A percentile compares a stretch with the other conserved stretches of the same genome.
These are phyloP conservation scores for Termitomyces heimii DNA, from an alignment of 768 basidiomycete genomes.

Conservation along the genomic window DNA sequence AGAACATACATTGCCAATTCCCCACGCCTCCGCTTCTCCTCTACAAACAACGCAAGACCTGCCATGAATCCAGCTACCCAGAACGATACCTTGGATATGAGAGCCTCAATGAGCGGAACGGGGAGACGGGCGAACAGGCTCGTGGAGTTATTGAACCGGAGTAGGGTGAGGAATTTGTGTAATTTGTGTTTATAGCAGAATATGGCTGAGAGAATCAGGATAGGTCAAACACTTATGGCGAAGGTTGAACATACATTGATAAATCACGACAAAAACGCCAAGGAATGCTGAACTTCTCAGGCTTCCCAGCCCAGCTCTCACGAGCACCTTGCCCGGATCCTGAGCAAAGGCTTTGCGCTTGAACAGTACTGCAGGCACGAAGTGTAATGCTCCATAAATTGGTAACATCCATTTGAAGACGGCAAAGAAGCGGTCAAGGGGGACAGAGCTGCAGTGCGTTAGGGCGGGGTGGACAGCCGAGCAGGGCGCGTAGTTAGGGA, in stretches of 20 bases:
- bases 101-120: slow-evolving; percentile 43
- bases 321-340: slow-evolving; percentile 61
- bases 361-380: slow-evolving; percentile 83
- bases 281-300: slow-evolving; percentile 84
- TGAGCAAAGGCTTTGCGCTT: slow-evolving; percentile 60
- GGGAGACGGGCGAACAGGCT: slow-evolving; percentile 33
- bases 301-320: slow-evolving; percentile 65
- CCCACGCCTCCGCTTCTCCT: slow-evolving; percentile 81
- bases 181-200: slow-evolving; percentile 65
- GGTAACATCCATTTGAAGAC: slow-evolving; percentile 84
- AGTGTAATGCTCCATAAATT: slow-evolving; percentile 84
- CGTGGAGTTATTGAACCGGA: slow-evolving; percentile 11
- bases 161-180: slow-evolving; percentile 39
- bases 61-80: slow-evolving; percentile 69
- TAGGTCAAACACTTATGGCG: background rate
- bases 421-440: slow-evolving; percentile 65
- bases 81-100: slow-evolving; percentile 67
- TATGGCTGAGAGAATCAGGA: slow-evolving; percentile 31
- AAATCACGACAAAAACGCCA: slow-evolving; percentile 75
- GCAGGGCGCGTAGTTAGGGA: slow-evolving; percentile 57
- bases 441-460: slow-evolving; percentile 54
- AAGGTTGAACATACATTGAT: slow-evolving; percentile 55
- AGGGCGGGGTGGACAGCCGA: slow-evolving; percentile 71
- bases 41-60: slow-evolving; percentile 77
- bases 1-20: slow-evolving; percentile 92